Evolutionary conservation across 164 flowering plant genomes (phyloP), one percentile per base, ranked within the genome.

Genomic region (Piper longum): DNA sequence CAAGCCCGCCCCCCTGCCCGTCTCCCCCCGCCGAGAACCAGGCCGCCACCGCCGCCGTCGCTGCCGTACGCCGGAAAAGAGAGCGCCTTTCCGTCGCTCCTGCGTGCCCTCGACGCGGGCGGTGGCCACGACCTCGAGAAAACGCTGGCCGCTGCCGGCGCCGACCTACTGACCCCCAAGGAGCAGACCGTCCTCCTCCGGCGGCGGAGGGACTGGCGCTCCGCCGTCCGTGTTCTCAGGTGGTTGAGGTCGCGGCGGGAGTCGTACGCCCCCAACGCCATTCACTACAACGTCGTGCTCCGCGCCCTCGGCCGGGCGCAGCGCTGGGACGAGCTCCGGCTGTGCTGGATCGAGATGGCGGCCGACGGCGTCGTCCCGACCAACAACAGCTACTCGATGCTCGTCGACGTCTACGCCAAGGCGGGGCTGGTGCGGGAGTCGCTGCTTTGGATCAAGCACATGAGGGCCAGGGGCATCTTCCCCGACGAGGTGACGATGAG

Each of bases 401-500:
- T 92, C 44, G 79, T 92, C 40, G 96, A 89, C 78, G 96, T 89
- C 60, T 92, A 87, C 76, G 95, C 87, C 14, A 87, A 87, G 70
- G 89, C 93, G 0, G 96, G 98, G 54, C 80, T 92, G 57, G 82
- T 79, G 26, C 85, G 80, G 62, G 98, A 92, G 74, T 75, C 95
- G 0, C 80, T 92, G 64, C 69, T 87, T 70, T 92, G 98, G 96
- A 78, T 92, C 62, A 87, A 81, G 73, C 93, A 89, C 65, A 92
- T 92, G 96, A 80, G 67, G 62, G 52, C 72, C 14, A 78, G 95
- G 44, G 88, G 91, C n/a, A 48, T 87, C 42, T 86, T 80, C 61
- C 98, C 98, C 0, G 95, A 89, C 72, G 96, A 89, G 68, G 86
- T 89, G 48, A 84, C 89, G 0, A 87, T 89, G 98, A 81, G 72